Evolutionary conservation across 1,139 yeast species (phyloP).

Genomic region (Komagataea norvegica): DNA sequence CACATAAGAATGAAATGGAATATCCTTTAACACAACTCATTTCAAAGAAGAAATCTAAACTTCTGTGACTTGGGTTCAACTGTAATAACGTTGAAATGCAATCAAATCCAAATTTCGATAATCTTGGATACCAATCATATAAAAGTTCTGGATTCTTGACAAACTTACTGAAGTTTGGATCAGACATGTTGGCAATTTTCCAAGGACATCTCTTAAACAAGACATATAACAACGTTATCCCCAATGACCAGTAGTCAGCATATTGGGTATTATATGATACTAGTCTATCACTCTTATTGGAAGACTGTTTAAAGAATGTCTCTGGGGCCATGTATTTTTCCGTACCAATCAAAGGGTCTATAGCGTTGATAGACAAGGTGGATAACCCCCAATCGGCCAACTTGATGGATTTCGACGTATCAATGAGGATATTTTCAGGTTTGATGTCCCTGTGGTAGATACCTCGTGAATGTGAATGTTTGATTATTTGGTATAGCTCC

Average conservation of each 20-base stretch:
- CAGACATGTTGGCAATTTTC: slow-evolving; percentile 58
- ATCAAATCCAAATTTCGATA: slow-evolving; percentile 23
- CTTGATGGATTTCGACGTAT: slow-evolving; percentile 63
- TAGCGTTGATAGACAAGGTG: slow-evolving; percentile 50
- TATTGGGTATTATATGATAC: slow-evolving; percentile 61
- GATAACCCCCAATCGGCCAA: slow-evolving; percentile 90
- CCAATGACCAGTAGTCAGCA: slow-evolving; percentile 89
- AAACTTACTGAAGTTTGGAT: slow-evolving; percentile 67
- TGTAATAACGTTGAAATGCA: slow-evolving; percentile 22
- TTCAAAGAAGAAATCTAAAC: slow-evolving; percentile 15
- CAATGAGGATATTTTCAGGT: slow-evolving; percentile 77
- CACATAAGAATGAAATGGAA: slow-evolving; percentile 8
- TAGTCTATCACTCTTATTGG: slow-evolving; percentile 2
- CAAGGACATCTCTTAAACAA: slow-evolving; percentile 88
- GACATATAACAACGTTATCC: slow-evolving; percentile 73
- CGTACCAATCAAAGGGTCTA: slow-evolving; percentile 83
- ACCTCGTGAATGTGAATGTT: slow-evolving; percentile 63
- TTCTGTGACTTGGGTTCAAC: slow-evolving; percentile 23
- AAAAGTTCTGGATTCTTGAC: slow-evolving; percentile 66
- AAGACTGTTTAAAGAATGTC: slow-evolving; percentile 37
- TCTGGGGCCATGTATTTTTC: slow-evolving; percentile 97
- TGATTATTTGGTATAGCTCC: slow-evolving; percentile 69
- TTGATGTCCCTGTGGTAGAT: slow-evolving; percentile 84
- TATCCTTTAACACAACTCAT: slow-evolving; percentile 11
- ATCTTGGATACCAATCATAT: slow-evolving; percentile 64